Evolutionary conservation across 768 basidiomycete species (phyloP), one percentile per base, ranked within the genome.

Genomic region (Rhizopogon vinicolor): DNA sequence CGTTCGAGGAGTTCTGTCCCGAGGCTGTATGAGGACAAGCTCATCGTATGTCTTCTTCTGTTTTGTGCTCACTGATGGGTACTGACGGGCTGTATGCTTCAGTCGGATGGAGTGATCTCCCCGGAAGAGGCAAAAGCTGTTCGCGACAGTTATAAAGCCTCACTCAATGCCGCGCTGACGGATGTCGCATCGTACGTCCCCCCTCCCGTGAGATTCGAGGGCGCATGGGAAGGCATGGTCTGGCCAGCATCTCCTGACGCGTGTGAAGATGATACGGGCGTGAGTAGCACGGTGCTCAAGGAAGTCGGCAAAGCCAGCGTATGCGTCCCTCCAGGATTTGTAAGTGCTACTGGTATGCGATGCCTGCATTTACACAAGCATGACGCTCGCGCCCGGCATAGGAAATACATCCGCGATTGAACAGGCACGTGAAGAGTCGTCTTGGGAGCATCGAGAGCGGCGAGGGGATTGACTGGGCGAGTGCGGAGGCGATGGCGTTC

Each of bases 401-500:
- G 91, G 86, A 87, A 60, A 81, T 93, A 33, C 93, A 95, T 63
- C 71, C 86, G 7, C 84, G 93, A 51, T 68, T 94, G 45, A 82
- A 86, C 53, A 72, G 93, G 7, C 93, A 94, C 62, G 83, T 92
- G 42, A 90, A 88, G 75, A 80, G 80, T 63, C 78, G 93, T 4
- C 61, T 93, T n/a, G 77, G 82, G 60, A 84, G 83, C 44, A 69
- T 94, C 18, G 82, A 89, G 49, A 75, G 72, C 35, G 89, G 84
- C 1, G 75, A 74, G n/a, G 88, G 87, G 1, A 69, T 97, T 33
- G 93, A 95, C 66, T 96, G 91, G 80, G 90, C 91, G 0, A 91
- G 90, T 42, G 93, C 91, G 5, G 94, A 97, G 89, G 89, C 91
- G 0, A 70, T 97, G 68, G 93, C 94, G 0, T 91, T 94, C 62